Conservation (phyloP, 352 stramenopile species). For the Globisporangium spiculum region DNA sequence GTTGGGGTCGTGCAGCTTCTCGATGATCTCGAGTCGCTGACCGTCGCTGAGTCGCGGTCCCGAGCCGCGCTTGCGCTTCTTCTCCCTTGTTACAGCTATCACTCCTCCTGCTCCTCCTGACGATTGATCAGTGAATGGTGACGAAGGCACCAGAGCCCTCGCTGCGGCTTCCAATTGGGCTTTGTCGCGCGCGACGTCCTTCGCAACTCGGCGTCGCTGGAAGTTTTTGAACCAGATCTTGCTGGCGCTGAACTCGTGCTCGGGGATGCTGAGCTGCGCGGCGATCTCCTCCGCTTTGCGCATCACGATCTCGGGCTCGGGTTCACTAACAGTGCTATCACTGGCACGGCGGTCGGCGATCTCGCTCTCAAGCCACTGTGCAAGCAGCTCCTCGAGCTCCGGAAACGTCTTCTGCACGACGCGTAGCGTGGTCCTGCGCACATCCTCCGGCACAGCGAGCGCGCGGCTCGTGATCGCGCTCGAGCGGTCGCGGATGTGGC, state of each 20-base stretch:
- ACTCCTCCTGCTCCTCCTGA: not conserved
- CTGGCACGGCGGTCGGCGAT: not conserved
- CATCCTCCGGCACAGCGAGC: conserved; percentile 13
- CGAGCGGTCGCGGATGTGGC: conserved; percentile 17
- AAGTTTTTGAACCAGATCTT: conserved; percentile 15
- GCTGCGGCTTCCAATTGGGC: not conserved
- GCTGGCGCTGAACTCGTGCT: conserved; percentile 17
- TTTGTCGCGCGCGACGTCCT: not conserved
- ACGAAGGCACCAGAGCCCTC: not conserved
- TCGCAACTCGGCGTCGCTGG: conserved; percentile 8
- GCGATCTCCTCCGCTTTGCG: conserved; percentile 15
- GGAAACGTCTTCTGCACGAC: conserved; percentile 16
- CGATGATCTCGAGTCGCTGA: conserved; percentile 18
- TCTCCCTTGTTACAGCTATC: not conserved
- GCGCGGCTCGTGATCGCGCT: conserved; percentile 14
- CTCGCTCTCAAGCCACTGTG: conserved; percentile 7
- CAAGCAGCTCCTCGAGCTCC: conserved; percentile 16
- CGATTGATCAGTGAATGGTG: not conserved
- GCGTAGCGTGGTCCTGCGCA: conserved; percentile 14
- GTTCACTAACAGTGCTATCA: not conserved
- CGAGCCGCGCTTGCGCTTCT: conserved; percentile 17
- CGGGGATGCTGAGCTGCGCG: not conserved
- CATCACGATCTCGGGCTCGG: not conserved
- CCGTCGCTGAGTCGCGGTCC: conserved; percentile 16
- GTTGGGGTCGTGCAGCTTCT: conserved; percentile 9